Percentiles rank a stretch among this genome's conserved stretches.
Conservation (phyloP, 805 yeast species). For the Saccharomycopsis sp. region DNA sequence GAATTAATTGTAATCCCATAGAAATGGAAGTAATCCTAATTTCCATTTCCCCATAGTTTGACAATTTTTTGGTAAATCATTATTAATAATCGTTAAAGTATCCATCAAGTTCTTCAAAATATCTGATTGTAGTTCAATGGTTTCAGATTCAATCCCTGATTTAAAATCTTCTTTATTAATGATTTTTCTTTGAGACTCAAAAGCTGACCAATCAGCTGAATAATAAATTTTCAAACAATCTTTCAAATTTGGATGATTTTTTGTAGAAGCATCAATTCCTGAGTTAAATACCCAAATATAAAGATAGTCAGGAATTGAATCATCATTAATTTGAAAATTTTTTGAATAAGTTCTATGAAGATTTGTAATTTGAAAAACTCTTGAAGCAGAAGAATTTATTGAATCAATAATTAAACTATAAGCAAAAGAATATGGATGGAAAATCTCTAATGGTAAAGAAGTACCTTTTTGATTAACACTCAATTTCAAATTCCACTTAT, state of each 20-base stretch:
- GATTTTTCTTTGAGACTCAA: slow-evolving; percentile 11
- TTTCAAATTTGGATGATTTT: slow-evolving; percentile 19
- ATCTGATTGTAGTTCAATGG: slow-evolving; percentile 24
- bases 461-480: not conserved
- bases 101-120: slow-evolving; percentile 25
- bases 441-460: slow-evolving; percentile 22
- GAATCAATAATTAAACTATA: slow-evolving; percentile 32
- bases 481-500: slow-evolving; percentile 48
- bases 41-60: slow-evolving; percentile 21
- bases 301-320: too few species aligned
- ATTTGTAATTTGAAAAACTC: slow-evolving; percentile 26
- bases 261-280: slow-evolving; percentile 25
- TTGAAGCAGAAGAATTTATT: slow-evolving; percentile 32
- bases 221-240: slow-evolving; percentile 37
- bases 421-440: slow-evolving; percentile 28
- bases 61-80: slow-evolving; percentile 26
- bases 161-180: slow-evolving; percentile 20
- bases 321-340: too few species aligned
- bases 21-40: slow-evolving; percentile 13
- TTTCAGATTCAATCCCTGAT: slow-evolving; percentile 32
- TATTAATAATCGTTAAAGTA: slow-evolving; percentile 24
- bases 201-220: slow-evolving; percentile 24
- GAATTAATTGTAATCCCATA: not conserved
- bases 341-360: too few species aligned
- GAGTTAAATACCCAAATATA: slow-evolving; percentile 42